phyloP scores from a whole-genome alignment of 2,329 filamentous ascomycete genomes.

The Cladosporium austrohemisphaericum region DNA sequence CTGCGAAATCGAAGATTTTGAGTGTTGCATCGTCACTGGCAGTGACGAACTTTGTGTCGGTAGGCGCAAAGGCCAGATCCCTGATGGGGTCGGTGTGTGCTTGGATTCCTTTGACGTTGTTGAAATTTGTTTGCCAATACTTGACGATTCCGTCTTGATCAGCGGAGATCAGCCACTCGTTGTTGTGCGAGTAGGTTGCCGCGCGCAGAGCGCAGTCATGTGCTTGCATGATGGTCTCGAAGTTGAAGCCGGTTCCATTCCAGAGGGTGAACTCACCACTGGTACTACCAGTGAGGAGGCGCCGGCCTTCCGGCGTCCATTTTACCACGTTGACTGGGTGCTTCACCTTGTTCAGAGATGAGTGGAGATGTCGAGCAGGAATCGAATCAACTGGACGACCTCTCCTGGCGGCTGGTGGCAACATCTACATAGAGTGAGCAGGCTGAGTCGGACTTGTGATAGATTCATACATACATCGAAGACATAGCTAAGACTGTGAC shows the following conservation, averaged over 20 bases:
- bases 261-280: constrained; percentile 97
- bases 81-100: constrained; percentile 87
- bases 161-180: constrained; percentile 94
- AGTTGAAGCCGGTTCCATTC: constrained; percentile 99
- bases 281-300: constrained; percentile 86
- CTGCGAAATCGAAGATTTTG: constrained; percentile 95
- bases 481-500: constrained; percentile 84
- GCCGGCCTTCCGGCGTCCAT: constrained; percentile 94
- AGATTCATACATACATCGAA: constrained; percentile 63
- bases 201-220: constrained; percentile 85
- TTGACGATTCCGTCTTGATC: constrained; percentile 95
- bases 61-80: constrained; percentile 89
- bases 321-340: constrained; percentile 95
- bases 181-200: constrained; percentile 84
- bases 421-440: constrained; percentile 57
- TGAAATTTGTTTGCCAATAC: constrained; percentile 99
- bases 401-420: constrained; percentile 74
- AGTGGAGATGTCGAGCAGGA: constrained; percentile 91
- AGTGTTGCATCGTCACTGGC: constrained; percentile 90
- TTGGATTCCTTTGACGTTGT: constrained; percentile 93
- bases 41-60: constrained; percentile 92
- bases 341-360: constrained; percentile 97
- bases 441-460: constrained; percentile 12
- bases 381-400: constrained; percentile 78
- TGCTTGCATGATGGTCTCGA: constrained; percentile 98